phyloP scores from a whole-genome alignment of 2,329 filamentous ascomycete species.

The Cadophora gregata region DNA sequence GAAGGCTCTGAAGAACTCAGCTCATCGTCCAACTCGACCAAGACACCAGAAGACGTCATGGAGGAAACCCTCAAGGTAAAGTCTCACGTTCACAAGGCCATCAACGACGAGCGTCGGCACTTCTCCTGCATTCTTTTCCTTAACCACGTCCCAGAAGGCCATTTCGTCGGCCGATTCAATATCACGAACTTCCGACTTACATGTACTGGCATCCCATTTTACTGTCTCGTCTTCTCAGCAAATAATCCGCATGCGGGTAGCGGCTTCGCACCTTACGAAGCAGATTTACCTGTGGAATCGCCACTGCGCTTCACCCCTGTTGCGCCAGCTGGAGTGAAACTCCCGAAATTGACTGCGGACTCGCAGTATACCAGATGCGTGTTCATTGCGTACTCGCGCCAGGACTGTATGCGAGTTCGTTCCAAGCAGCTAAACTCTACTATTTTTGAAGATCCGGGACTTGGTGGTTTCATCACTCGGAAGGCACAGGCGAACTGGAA shows the following conservation, averaged over 20 bases:
- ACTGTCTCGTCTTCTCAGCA: not conserved
- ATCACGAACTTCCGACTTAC: constrained; percentile 19
- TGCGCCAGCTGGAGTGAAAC: not conserved
- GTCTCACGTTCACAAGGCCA: constrained; percentile 8
- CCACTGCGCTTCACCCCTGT: not conserved
- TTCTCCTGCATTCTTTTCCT: constrained; percentile 12
- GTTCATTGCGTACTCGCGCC: constrained; percentile 8
- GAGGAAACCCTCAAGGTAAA: constrained; percentile 5
- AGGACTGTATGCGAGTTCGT: constrained; percentile 13
- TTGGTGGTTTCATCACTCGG: constrained; percentile 4
- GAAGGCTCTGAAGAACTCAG: not conserved
- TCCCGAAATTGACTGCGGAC: not conserved
- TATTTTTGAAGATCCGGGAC: not conserved
- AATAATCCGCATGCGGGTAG: constrained; percentile 9
- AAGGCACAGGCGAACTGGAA: not conserved
- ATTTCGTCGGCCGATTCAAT: constrained; percentile 17
- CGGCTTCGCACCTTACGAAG: constrained; percentile 2
- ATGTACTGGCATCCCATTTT: constrained; percentile 5
- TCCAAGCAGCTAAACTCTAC: not conserved
- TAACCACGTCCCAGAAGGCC: constrained; percentile 4
- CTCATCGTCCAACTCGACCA: not conserved
- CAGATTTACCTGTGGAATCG: not conserved
- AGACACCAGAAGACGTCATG: not conserved
- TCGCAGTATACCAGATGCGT: constrained; percentile 1
- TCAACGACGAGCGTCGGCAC: constrained; percentile 7